A percentile compares a stretch with the other conserved stretches of the same genome.
These are phyloP conservation scores for Arthrobotrys entomopaga DNA, from an alignment of 2,329 filamentous ascomycete species.

Conservation along the genomic window DNA sequence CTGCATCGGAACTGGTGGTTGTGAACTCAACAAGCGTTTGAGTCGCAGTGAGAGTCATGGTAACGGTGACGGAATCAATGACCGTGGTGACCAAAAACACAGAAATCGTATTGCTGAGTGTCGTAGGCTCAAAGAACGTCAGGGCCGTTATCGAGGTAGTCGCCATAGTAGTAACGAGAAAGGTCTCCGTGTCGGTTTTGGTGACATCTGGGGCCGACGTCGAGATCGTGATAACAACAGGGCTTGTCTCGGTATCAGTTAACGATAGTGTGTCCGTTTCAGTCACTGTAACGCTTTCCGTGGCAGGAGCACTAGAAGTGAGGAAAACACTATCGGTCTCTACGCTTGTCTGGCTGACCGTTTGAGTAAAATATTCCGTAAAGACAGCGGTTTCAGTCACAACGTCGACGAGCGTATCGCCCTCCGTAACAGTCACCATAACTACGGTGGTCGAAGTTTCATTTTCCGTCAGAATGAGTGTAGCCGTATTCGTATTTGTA, in stretches of 20 bases:
- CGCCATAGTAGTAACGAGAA: neutral
- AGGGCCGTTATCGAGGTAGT: neutral
- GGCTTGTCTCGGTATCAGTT: neutral
- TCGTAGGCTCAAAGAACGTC: too few species aligned
- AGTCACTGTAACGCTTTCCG: conserved; percentile 13
- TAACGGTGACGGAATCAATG: conserved; percentile 11
- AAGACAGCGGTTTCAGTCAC: conserved; percentile 8
- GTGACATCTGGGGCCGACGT: too few species aligned
- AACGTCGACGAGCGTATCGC: neutral
- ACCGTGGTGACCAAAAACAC: neutral
- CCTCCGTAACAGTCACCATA: conserved; percentile 14
- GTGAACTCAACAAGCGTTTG: too few species aligned
- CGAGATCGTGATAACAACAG: too few species aligned
- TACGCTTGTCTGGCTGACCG: too few species aligned
- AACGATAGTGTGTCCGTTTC: conserved; percentile 15
- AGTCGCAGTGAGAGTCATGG: conserved; percentile 16
- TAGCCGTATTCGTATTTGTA: conserved; percentile 21
- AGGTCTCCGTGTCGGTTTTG: neutral
- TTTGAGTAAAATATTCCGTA: conserved; percentile 13
- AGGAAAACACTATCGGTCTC: too few species aligned
- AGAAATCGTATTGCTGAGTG: conserved; percentile 19
- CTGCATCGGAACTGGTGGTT: neutral
- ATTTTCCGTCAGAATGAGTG: neutral
- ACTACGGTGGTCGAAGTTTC: conserved; percentile 20
- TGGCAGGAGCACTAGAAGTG: neutral